These are phyloP conservation scores for Craspedostauros australis DNA, from an alignment of 108 stramenopile genomes.

Conservation along the genomic window DNA sequence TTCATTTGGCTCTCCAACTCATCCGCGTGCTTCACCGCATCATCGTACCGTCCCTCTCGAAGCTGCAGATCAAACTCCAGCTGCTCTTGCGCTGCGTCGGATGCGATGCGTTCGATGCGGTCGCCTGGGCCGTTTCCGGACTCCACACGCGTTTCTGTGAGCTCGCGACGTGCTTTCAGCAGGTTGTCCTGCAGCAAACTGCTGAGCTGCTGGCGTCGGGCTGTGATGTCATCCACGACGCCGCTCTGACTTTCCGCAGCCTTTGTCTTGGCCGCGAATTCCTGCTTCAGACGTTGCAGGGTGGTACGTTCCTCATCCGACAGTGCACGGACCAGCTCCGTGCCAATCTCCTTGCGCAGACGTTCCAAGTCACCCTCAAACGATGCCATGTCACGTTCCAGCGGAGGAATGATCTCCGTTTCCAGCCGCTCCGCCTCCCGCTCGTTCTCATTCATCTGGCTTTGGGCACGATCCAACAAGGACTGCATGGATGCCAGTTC, in stretches of 20 bases:
- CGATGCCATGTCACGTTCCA: constrained; percentile 56
- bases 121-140: constrained; percentile 9
- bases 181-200: constrained; percentile 82
- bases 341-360: constrained; percentile 81
- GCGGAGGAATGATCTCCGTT: constrained; percentile 52
- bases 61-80: constrained; percentile 52
- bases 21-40: constrained; percentile 46
- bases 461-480: constrained; percentile 32
- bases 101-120: background rate
- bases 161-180: constrained; percentile 66
- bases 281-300: constrained; percentile 44
- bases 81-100: constrained; percentile 36
- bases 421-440: constrained; percentile 67
- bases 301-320: constrained; percentile 59
- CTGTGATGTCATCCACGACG: constrained; percentile 53
- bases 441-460: constrained; percentile 35
- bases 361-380: constrained; percentile 59
- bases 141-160: constrained; percentile 40
- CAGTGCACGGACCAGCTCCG: constrained; percentile 54
- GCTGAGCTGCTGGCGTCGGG: constrained; percentile 55
- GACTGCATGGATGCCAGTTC: constrained; percentile 51
- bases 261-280: constrained; percentile 34
- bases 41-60: constrained; percentile 52
- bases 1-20: constrained; percentile 50
- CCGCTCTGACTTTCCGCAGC: constrained; percentile 64